Conservation (phyloP, 2,329 filamentous ascomycete species). For the Thielaviopsis euricoi region DNA sequence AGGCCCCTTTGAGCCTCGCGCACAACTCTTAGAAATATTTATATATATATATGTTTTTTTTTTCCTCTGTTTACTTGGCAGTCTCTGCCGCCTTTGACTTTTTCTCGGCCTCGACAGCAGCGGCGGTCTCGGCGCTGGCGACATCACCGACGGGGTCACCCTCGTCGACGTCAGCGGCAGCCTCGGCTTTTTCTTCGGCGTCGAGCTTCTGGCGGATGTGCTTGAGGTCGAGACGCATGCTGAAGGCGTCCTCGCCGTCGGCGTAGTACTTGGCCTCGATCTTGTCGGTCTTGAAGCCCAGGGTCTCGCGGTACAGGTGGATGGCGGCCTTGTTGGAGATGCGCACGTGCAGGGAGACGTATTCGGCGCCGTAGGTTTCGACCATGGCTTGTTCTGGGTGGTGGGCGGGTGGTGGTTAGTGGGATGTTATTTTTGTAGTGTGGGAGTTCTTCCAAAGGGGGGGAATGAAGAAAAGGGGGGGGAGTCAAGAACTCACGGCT, state of each 20-base stretch:
- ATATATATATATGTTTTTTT: too few species aligned
- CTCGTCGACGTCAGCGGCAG: slow-evolving; percentile 33
- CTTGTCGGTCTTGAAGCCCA: slow-evolving; percentile 78
- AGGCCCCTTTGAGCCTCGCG: too few species aligned
- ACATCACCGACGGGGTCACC: slow-evolving; percentile 54
- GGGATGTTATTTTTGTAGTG: not conserved
- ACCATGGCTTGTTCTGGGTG: slow-evolving; percentile 78
- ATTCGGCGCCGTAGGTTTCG: slow-evolving; percentile 78
- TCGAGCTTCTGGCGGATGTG: slow-evolving; percentile 35
- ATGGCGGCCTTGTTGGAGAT: slow-evolving; percentile 84
- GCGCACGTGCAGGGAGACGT: slow-evolving; percentile 91
- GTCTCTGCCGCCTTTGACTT: slow-evolving; percentile 69
- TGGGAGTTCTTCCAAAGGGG: too few species aligned
- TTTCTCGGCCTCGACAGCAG: slow-evolving; percentile 26
- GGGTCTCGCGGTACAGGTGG: slow-evolving; percentile 80
- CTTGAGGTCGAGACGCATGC: slow-evolving; percentile 76
- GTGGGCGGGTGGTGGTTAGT: not conserved
- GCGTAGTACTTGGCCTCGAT: slow-evolving; percentile 86
- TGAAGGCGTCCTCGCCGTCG: slow-evolving; percentile 89
- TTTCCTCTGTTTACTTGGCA: slow-evolving; percentile 63
- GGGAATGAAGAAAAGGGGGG: too few species aligned
- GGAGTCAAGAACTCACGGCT: slow-evolving; percentile 79
- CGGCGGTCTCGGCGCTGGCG: slow-evolving; percentile 29
- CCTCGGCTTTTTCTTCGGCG: slow-evolving; percentile 26
- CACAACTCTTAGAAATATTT: too few species aligned